Conservation (phyloP, 306 rosid genomes). For the Trichosanthes cucumerina region DNA sequence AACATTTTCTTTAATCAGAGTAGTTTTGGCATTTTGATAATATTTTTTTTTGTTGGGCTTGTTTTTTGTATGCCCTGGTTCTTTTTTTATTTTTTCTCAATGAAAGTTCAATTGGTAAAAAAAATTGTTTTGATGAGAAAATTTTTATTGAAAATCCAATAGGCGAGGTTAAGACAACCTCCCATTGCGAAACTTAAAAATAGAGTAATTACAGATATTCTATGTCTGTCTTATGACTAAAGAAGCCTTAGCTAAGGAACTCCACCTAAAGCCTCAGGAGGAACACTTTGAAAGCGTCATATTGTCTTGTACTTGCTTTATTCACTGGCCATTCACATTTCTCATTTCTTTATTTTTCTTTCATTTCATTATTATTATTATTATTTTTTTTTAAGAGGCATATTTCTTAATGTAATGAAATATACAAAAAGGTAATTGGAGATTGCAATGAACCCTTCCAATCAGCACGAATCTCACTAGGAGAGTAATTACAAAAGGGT, state of each 20-base stretch:
- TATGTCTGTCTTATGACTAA: not conserved
- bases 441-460: too few species aligned
- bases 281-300: not conserved
- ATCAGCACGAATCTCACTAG: too few species aligned
- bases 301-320: not conserved
- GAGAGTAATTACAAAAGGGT: too few species aligned
- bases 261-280: not conserved
- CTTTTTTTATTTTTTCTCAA: too few species aligned
- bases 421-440: too few species aligned
- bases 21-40: not conserved
- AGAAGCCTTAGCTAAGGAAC: not conserved
- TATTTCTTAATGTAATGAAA: not conserved
- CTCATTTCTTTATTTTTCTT: not conserved
- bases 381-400: not conserved
- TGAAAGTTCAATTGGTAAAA: too few species aligned
- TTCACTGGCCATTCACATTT: not conserved
- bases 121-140: not conserved
- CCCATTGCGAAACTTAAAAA: not conserved
- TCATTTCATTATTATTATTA: not conserved
- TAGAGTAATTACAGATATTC: not conserved
- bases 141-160: not conserved
- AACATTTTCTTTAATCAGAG: not conserved
- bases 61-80: too few species aligned
- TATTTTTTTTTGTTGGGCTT: too few species aligned
- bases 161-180: not conserved